A percentile compares a stretch with the other conserved stretches of the same genome.
These are phyloP conservation scores for Globisporangium polare DNA, from an alignment of 352 stramenopile genomes.

Conservation along the genomic window DNA sequence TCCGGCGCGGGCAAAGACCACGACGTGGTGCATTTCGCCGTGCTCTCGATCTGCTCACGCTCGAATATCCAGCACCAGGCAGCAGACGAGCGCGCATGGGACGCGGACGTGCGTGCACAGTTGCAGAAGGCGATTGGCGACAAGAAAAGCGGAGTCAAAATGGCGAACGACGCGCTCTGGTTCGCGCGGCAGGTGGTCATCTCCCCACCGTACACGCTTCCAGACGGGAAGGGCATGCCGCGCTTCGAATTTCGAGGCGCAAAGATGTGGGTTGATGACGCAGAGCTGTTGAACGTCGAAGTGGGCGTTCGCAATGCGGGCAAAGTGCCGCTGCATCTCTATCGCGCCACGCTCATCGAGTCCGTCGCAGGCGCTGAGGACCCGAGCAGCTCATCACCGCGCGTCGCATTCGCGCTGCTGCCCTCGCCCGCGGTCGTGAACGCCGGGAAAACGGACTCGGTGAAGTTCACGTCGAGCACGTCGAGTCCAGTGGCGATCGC, in stretches of 20 bases:
- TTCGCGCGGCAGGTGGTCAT: constrained; percentile 27
- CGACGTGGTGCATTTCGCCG: constrained; percentile 27
- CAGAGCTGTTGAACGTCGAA: constrained; percentile 28
- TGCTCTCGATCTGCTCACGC: constrained; percentile 38
- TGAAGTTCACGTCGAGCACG: constrained; percentile 32
- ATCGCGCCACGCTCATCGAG: constrained; percentile 26
- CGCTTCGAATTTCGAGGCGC: constrained; percentile 32
- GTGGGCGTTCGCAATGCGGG: constrained; percentile 36
- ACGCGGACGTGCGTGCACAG: constrained; percentile 20
- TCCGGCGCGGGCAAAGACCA: constrained; percentile 25
- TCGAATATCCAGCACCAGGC: constrained; percentile 35
- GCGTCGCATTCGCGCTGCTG: constrained; percentile 25
- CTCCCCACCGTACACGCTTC: constrained; percentile 33
- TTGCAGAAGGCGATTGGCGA: constrained; percentile 11
- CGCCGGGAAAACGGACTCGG: constrained; percentile 19
- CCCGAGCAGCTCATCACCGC: constrained; percentile 1
- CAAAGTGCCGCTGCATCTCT: constrained; percentile 48
- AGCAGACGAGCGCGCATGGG: constrained; percentile 22
- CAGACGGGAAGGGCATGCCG: constrained; percentile 34
- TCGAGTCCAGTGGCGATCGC: constrained; percentile 17
- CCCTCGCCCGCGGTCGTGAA: constrained; percentile 27
- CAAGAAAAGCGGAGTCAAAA: constrained; percentile 13
- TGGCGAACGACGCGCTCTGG: constrained; percentile 17
- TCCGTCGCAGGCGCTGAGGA: not conserved
- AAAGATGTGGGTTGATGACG: constrained; percentile 31